Base-by-base conservation (phyloP, 768 basidiomycete genomes). In the Termitomyces titanicus region DNA sequence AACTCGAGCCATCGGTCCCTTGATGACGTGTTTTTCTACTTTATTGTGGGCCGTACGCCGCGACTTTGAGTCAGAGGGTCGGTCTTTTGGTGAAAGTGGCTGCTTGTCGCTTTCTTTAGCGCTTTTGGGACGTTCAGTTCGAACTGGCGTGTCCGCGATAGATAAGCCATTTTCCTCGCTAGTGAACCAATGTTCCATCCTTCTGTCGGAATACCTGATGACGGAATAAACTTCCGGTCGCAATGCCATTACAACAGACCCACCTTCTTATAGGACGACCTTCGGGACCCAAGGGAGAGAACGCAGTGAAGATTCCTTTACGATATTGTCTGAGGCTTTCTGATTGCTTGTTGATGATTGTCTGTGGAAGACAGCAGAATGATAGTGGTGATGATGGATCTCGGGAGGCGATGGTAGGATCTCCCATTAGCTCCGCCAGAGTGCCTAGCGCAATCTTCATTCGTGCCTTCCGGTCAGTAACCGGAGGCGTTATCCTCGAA, bases 221-320 rank as follows among this genome's bases (percentile, higher is more conserved):
- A 15, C 17, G n/a, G 51, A 34, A 52, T 43, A 18, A 45, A 51
- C 34, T 33, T 24, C 51, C 13, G 38, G 57, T 47, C 51, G 46
- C 17, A 31, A 25, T 34, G 46, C 47, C 46, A 33, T 18, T 27
- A 24, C 39, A 52, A 49, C 45, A 22, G 10, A 68, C 80, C 46
- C 54, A 88, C 88, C 78, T 86, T 64, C 86, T 78, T 51, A 79
- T 66, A 1, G 86, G 85, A 20, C 78, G 76, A 17, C 85, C 84
- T 54, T 86, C 80, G 4, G 74, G 70, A 3, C 76, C 77, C 1
- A 85, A 67, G 0, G 88, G 86, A 39, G 78, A 78, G 54, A 85
- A 84, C 3, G 83, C 79, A 1, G 66, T 63, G 4, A 71, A 65
- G 20, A 75, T 61, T 20, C 76, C 79, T 49, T 74, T 77, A 12